phyloP scores from a whole-genome alignment of 495 filamentous ascomycete species.

The Trichocladium uniseriatum region DNA sequence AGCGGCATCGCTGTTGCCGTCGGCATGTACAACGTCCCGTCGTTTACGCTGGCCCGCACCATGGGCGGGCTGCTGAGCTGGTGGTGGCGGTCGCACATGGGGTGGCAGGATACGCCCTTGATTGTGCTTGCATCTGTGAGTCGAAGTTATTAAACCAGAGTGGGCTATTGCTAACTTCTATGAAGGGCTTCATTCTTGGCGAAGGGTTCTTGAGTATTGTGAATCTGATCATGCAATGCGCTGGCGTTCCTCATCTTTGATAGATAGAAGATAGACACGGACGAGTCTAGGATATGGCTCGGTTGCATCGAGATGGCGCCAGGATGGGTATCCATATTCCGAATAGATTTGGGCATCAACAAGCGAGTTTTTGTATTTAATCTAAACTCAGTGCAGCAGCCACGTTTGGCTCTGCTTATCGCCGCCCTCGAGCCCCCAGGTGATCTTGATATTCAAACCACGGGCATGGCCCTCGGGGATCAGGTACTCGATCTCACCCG shows the following conservation, averaged over 20 bases:
- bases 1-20: slow-evolving; percentile 94
- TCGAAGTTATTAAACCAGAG: no score
- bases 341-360: no score
- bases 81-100: slow-evolving; percentile 57
- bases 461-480: slow-evolving; percentile 40
- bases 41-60: slow-evolving; percentile 83
- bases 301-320: neutral
- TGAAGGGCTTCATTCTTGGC: slow-evolving; percentile 74
- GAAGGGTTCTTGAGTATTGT: slow-evolving; percentile 92
- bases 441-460: slow-evolving; percentile 36
- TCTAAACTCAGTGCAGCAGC: slow-evolving; percentile 25
- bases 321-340: no score
- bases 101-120: slow-evolving; percentile 48
- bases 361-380: neutral
- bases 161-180: slow-evolving; percentile 7
- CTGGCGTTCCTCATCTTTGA: slow-evolving; percentile 61
- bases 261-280: slow-evolving; percentile 20
- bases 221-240: slow-evolving; percentile 76
- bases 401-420: slow-evolving; percentile 35
- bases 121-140: slow-evolving; percentile 49
- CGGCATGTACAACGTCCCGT: slow-evolving; percentile 96
- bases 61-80: slow-evolving; percentile 78
- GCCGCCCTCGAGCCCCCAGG: slow-evolving; percentile 29
- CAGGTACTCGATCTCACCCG: slow-evolving; percentile 39
- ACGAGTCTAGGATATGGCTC: neutral